Percentiles rank a stretch among this genome's conserved stretches.
These are phyloP conservation scores for Magnusiomyces magnusii DNA, from an alignment of 1,139 yeast genomes.

Conservation along the genomic window DNA sequence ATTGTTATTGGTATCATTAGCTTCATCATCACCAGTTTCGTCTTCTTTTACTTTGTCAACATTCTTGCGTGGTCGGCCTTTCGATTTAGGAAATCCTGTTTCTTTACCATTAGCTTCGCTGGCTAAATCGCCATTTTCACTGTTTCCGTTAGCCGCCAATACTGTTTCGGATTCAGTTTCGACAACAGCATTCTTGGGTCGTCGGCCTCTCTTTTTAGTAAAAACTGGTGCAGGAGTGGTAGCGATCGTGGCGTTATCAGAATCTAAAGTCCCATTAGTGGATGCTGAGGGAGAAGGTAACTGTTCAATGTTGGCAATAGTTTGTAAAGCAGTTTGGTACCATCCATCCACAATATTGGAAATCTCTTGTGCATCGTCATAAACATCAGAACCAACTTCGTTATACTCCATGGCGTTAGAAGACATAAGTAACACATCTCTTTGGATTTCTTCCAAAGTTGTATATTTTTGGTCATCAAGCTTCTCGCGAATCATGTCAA, in stretches of 20 bases:
- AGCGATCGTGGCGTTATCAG: background rate
- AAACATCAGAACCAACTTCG: slow-evolving; percentile 82
- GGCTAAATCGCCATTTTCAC: background rate
- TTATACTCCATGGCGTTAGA: slow-evolving; percentile 79
- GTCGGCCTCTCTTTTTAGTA: background rate
- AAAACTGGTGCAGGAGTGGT: background rate
- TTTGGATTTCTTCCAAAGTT: slow-evolving; percentile 52
- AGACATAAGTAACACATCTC: slow-evolving; percentile 71
- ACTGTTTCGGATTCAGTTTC: background rate
- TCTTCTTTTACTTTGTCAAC: background rate
- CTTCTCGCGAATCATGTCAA: slow-evolving; percentile 58
- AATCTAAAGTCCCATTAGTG: background rate
- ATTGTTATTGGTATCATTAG: background rate
- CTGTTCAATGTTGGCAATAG: background rate
- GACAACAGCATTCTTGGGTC: background rate
- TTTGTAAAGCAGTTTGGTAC: background rate
- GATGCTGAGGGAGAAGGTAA: background rate
- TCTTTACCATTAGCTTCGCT: background rate
- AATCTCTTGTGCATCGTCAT: slow-evolving; percentile 62
- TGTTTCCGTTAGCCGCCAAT: background rate
- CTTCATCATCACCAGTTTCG: background rate
- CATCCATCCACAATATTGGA: slow-evolving; percentile 33
- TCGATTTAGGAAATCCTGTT: background rate
- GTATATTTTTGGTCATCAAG: slow-evolving; percentile 46
- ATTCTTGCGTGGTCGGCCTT: background rate